Evolutionary conservation across 2,329 filamentous ascomycete species (phyloP).

Genomic region (Metarhizium brunneum): DNA sequence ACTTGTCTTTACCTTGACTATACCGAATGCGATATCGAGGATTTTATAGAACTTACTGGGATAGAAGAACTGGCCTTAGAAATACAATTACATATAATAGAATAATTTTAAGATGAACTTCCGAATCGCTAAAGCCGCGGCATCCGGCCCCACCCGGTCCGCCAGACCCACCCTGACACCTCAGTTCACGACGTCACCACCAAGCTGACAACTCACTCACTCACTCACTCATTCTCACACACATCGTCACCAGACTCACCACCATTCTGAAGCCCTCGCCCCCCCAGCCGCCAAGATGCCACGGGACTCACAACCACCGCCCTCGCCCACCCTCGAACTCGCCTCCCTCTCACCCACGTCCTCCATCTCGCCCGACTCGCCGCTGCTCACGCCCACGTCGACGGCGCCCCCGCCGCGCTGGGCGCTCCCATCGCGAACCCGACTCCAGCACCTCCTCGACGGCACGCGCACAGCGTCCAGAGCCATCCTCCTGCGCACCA

Average conservation of each 20-base stretch:
- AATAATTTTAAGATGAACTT: too few species aligned
- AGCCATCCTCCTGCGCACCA: neutral
- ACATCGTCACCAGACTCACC: too few species aligned
- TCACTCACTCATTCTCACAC: neutral
- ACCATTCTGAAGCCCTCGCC: neutral
- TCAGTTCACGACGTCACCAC: neutral
- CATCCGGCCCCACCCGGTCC: too few species aligned
- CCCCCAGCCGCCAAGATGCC: neutral
- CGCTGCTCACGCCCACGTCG: constrained; percentile 1
- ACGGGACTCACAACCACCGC: neutral
- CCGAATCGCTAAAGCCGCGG: too few species aligned
- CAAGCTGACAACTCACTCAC: neutral
- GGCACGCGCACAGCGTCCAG: neutral
- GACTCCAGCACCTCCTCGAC: neutral
- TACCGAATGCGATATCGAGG: too few species aligned
- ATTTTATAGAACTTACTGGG: too few species aligned
- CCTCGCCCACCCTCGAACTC: constrained; percentile 3
- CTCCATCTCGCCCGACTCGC: constrained; percentile 4
- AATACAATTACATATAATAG: too few species aligned
- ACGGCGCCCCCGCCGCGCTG: neutral
- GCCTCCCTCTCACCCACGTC: constrained; percentile 1
- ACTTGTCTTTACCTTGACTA: too few species aligned
- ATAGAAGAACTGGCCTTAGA: too few species aligned
- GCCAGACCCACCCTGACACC: too few species aligned
- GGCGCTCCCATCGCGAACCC: neutral